Evolutionary conservation across 192 early-diverging fungal species (phyloP).

Genomic region (Thoreauomyces humboldtii): DNA sequence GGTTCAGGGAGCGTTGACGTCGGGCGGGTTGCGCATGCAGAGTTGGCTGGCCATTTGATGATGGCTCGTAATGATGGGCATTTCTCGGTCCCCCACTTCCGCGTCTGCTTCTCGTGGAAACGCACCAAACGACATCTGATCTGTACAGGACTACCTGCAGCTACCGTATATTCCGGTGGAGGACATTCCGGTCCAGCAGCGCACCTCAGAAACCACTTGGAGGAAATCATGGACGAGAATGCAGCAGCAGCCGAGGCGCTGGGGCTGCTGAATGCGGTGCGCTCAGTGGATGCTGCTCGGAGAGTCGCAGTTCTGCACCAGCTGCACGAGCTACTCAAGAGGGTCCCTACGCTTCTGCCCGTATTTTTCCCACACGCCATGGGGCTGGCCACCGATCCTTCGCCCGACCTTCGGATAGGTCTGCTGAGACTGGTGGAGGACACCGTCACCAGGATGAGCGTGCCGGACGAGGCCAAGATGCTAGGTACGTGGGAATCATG

Average conservation of each 20-base stretch:
- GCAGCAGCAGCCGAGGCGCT: conserved; percentile 6
- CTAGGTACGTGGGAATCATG: conserved; percentile 18
- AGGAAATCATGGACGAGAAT: background rate
- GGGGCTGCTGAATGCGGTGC: conserved; percentile 12
- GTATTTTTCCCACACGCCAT: conserved; percentile 19
- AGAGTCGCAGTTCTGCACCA: conserved; percentile 18
- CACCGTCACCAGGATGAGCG: conserved; percentile 12
- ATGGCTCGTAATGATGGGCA: too few species aligned
- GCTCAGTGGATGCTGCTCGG: conserved; percentile 3
- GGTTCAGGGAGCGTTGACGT: too few species aligned
- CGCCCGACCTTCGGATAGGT: conserved; percentile 17
- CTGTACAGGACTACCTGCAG: too few species aligned
- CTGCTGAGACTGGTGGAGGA: conserved; percentile 20
- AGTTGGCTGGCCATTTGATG: too few species aligned
- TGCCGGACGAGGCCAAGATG: conserved; percentile 16
- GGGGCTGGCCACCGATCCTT: conserved; percentile 22
- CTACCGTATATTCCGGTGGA: too few species aligned
- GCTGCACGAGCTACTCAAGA: conserved; percentile 21
- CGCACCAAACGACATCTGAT: too few species aligned
- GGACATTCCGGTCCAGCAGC: too few species aligned
- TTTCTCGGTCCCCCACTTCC: too few species aligned
- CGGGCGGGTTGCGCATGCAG: too few species aligned
- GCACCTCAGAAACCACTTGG: background rate
- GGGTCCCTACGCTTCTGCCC: conserved; percentile 12
- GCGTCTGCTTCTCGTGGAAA: too few species aligned